These are phyloP conservation scores for Aspergillus sclerotioniger DNA, from an alignment of 495 filamentous ascomycete genomes.

Conservation along the genomic window DNA sequence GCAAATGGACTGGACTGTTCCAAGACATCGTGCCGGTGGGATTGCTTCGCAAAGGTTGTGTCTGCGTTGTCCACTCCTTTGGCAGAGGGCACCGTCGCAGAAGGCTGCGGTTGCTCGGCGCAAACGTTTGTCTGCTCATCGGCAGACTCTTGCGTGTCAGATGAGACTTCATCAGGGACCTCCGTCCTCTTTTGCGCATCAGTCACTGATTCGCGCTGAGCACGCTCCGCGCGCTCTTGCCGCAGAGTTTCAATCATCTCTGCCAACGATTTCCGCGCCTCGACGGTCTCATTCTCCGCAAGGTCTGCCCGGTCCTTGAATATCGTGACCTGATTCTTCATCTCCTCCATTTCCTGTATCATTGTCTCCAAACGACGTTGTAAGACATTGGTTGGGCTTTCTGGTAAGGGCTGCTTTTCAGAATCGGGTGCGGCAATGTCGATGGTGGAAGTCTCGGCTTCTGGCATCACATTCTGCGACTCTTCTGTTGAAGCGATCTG, in stretches of 20 bases:
- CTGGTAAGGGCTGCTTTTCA: slow-evolving; percentile 29
- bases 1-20: slow-evolving; percentile 76
- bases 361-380: slow-evolving; percentile 77
- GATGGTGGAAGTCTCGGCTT: slow-evolving; percentile 6
- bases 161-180: slow-evolving; percentile 4
- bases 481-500: slow-evolving; percentile 17
- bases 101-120: slow-evolving; percentile 1
- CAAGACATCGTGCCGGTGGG: slow-evolving; percentile 41
- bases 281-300: slow-evolving; percentile 70
- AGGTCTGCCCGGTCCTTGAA: slow-evolving; percentile 75
- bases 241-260: slow-evolving; percentile 88
- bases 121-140: slow-evolving; percentile 2
- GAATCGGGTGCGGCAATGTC: slow-evolving; percentile 34
- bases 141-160: slow-evolving; percentile 11
- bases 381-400: slow-evolving; percentile 42
- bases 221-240: slow-evolving; percentile 52
- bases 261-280: slow-evolving; percentile 67
- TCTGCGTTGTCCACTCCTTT: slow-evolving; percentile 40
- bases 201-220: slow-evolving; percentile 2
- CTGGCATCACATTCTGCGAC: slow-evolving; percentile 8
- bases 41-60: slow-evolving; percentile 41
- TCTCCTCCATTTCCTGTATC: slow-evolving; percentile 76
- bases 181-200: slow-evolving; percentile 10
- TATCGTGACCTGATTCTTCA: slow-evolving; percentile 73
- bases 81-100: slow-evolving; percentile 20